Conservation (phyloP, 106 monocot genomes). For the Chionographis japonica region DNA sequence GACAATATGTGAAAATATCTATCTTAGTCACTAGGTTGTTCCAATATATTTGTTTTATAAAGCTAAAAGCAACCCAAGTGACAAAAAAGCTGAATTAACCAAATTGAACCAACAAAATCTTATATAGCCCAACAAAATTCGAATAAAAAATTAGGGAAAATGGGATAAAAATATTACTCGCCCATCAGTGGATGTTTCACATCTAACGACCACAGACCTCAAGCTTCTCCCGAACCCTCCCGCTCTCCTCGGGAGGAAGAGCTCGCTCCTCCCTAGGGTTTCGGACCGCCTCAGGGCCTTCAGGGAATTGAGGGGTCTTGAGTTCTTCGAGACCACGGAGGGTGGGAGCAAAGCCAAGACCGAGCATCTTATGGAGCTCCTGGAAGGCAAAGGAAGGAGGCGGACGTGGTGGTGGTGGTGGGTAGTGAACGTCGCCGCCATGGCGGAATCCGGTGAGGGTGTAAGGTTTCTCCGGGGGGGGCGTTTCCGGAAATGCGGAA, state of each 20-base stretch:
- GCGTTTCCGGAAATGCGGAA: neutral
- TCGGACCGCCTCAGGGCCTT: slow-evolving; percentile 37
- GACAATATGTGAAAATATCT: too few species aligned
- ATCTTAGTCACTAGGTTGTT: too few species aligned
- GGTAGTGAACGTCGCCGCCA: slow-evolving; percentile 17
- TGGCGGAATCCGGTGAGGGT: slow-evolving; percentile 9
- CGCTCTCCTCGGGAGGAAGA: slow-evolving; percentile 11
- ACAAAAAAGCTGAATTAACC: neutral
- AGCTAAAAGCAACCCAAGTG: too few species aligned
- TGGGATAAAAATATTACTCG: slow-evolving; percentile 26
- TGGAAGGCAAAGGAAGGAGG: slow-evolving; percentile 2
- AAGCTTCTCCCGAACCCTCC: slow-evolving; percentile 7
- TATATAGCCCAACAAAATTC: neutral
- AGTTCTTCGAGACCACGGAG: neutral
- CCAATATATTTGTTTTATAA: too few species aligned
- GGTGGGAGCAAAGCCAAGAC: slow-evolving; percentile 6
- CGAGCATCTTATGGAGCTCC: neutral
- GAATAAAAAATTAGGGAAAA: neutral
- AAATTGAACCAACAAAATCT: neutral
- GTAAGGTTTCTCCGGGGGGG: neutral
- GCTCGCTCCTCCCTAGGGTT: slow-evolving; percentile 12
- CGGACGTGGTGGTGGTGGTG: slow-evolving; percentile 14
- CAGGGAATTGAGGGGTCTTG: slow-evolving; percentile 7
- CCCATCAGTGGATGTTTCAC: slow-evolving; percentile 67
- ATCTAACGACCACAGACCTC: slow-evolving; percentile 40